Evolutionary conservation across 495 filamentous ascomycete species (phyloP).

Genomic region (Daldinia grandis): DNA sequence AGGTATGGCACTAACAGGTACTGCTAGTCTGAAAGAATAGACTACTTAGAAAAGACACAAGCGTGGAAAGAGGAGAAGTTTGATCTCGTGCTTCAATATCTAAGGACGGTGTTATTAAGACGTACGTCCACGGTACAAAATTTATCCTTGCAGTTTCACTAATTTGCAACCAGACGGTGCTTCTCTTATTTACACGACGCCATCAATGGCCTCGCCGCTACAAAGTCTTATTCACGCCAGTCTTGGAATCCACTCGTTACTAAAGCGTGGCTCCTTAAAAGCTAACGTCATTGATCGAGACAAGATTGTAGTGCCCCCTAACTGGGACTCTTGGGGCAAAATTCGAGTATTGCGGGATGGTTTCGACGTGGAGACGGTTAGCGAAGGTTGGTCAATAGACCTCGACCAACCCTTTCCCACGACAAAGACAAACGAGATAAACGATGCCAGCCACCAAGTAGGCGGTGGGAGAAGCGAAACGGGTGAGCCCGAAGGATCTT

Average conservation of each 20-base stretch:
- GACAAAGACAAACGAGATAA: conserved; percentile 38
- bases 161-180: conserved; percentile 72
- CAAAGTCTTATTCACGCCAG: conserved; percentile 86
- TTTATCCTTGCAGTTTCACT: conserved; percentile 9
- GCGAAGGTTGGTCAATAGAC: conserved; percentile 84
- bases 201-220: conserved; percentile 78
- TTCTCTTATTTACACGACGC: conserved; percentile 89
- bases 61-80: conserved; percentile 95
- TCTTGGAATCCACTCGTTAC: conserved; percentile 86
- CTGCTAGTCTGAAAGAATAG: conserved; percentile 83
- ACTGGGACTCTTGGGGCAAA: conserved; percentile 99
- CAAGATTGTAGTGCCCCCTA: conserved; percentile 90
- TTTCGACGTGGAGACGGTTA: conserved; percentile 89
- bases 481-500: conserved; percentile 57
- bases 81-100: conserved; percentile 87
- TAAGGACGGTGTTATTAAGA: conserved; percentile 85
- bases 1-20: conserved; percentile 41
- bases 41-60: conserved; percentile 83
- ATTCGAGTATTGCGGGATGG: conserved; percentile 93
- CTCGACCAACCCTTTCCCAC: conserved; percentile 64
- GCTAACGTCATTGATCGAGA: conserved; percentile 97
- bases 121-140: conserved; percentile 63
- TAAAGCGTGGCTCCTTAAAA: conserved; percentile 83
- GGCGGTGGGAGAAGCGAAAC: conserved; percentile 12
- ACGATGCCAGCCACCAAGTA: conserved; percentile 20